A percentile compares a stretch with the other conserved stretches of the same genome.
Evolutionary conservation across 2,329 filamentous ascomycete species (phyloP).

Genomic region (Curvularia verruculosa): DNA sequence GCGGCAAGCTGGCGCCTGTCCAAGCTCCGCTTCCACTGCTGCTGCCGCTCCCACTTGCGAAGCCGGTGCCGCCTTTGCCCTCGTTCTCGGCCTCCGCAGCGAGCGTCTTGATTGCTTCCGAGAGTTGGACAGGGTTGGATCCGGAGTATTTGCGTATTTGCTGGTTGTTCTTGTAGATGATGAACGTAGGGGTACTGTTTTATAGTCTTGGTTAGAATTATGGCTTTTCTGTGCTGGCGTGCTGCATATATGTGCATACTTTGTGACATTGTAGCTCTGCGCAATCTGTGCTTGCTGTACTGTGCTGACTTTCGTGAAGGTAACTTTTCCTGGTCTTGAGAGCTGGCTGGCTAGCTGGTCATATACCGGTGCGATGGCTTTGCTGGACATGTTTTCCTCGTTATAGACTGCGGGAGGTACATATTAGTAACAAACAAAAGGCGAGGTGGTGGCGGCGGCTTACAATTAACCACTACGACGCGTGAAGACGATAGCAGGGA

Average conservation of each 20-base stretch:
- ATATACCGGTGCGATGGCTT: constrained; percentile 81
- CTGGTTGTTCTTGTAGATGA: constrained; percentile 74
- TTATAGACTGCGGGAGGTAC: constrained; percentile 71
- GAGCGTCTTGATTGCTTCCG: constrained; percentile 73
- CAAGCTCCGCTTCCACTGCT: constrained; percentile 61
- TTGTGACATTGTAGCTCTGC: constrained; percentile 72
- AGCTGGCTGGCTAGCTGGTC: constrained; percentile 75
- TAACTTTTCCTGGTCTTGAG: constrained; percentile 73
- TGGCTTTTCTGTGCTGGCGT: not conserved
- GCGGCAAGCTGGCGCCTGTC: constrained; percentile 76
- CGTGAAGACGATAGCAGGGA: constrained; percentile 73
- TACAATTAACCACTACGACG: constrained; percentile 89
- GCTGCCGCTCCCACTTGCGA: constrained; percentile 46
- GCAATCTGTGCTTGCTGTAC: constrained; percentile 78
- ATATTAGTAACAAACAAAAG: constrained; percentile 36
- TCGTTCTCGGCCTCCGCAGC: constrained; percentile 65
- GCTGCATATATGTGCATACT: constrained; percentile 52
- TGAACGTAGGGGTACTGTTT: constrained; percentile 81
- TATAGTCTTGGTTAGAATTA: constrained; percentile 15
- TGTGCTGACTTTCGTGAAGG: constrained; percentile 86
- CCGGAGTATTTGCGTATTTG: constrained; percentile 73
- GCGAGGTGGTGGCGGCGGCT: constrained; percentile 50
- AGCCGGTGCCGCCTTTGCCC: constrained; percentile 50
- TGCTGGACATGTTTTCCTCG: constrained; percentile 85
- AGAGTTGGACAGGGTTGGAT: constrained; percentile 73